Evolutionary conservation across 129 eudicot species (phyloP).

Genomic region (Dittrichia graveolens): DNA sequence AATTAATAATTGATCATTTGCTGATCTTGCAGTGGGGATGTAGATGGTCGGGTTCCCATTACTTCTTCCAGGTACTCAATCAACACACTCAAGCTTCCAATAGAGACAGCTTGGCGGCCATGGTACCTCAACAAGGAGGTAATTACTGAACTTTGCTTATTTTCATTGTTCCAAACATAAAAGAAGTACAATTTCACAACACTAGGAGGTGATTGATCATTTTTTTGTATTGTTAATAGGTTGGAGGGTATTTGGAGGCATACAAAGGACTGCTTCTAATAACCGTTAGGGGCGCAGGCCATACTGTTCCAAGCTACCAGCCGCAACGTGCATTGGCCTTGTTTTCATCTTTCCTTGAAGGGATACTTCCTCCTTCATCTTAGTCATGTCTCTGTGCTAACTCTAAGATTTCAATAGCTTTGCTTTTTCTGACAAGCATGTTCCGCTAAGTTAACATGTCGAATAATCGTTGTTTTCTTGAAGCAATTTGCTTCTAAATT

Average conservation of each 20-base stretch:
- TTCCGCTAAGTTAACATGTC: background rate
- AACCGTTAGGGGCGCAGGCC: conserved; percentile 56
- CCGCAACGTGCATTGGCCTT: conserved; percentile 46
- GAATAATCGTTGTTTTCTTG: conserved; percentile 23
- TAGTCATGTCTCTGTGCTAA: conserved; percentile 5
- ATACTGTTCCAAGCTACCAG: conserved; percentile 52
- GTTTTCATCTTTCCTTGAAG: conserved; percentile 51
- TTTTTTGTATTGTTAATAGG: conserved; percentile 24
- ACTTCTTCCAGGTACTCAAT: conserved; percentile 53
- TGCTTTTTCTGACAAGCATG: conserved; percentile 15
- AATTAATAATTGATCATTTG: background rate
- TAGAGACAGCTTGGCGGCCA: conserved; percentile 52
- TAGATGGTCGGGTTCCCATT: conserved; percentile 49
- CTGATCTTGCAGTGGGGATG: conserved; percentile 48
- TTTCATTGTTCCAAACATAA: background rate
- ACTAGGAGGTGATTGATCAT: background rate
- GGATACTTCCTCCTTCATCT: conserved; percentile 43
- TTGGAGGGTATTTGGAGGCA: conserved; percentile 51
- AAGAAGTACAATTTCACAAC: background rate
- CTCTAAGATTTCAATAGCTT: background rate
- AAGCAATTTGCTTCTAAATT: conserved; percentile 5
- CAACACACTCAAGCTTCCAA: conserved; percentile 43
- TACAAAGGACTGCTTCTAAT: conserved; percentile 45
- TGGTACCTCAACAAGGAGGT: conserved; percentile 57
- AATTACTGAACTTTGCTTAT: conserved; percentile 20